Evolutionary conservation across 805 yeast genomes (phyloP), one percentile per base, ranked within the genome.

Genomic region (Nakazawaea laoshanensis): DNA sequence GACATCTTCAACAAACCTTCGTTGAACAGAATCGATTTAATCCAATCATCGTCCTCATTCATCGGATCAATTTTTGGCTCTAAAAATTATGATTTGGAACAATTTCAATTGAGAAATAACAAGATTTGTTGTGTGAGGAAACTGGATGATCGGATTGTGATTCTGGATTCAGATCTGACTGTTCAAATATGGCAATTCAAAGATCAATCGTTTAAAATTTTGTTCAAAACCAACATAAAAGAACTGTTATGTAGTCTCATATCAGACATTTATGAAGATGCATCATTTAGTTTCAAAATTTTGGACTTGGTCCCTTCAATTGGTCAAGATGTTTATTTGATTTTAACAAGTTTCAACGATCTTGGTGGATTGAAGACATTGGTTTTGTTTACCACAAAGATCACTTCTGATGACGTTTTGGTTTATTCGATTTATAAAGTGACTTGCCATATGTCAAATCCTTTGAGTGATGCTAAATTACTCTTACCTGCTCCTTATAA

Each of bases 1-100:
- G 92, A 86, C 51, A 62, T 71, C 29, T 62, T 70, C 22, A 89
- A 94, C 20, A 77, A 74, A 44, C 75, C 83, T 1, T 47, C 48
- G 8, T 36, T 58, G 9, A 41, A 38, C 16, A 36, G 30, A 7
- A 25, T 34, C 13, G 52, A 52, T 20, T 35, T 57, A 4, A 38
- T 40, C 15, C 35, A 47, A 4, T 37, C 53, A 45, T 12, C 32
- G 5, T 23, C 26, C 6, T 30, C 38, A 7, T 38, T 49, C 18
- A 24, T 49, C 28, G 40, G 42, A 7, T 33, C 44, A 4, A 38
- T 52, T 4, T 27, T 43, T 10, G 36, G 37, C 7, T 21, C 13
- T 4, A 25, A 20, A 13, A 24, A 37, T 6, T 49, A 45, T 33
- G 42, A 43, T 29, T 12, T 45, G 16, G 44, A 40, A 6, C 42